Evolutionary conservation across 108 stramenopile genomes (phyloP).

Genomic region (Fragilariopsis cylindrus): DNA sequence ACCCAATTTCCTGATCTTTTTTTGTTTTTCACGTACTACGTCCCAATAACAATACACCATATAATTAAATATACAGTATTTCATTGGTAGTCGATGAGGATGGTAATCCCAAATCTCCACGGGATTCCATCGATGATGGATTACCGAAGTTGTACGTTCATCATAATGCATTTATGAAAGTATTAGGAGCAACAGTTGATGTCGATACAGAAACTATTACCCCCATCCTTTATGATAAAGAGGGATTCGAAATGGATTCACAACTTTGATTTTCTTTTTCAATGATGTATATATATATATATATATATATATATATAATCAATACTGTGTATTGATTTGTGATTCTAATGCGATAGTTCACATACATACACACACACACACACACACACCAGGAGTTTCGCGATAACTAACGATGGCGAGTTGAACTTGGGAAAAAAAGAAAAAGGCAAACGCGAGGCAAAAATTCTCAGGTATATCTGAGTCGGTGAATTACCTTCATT

Average conservation of each 20-base stretch:
- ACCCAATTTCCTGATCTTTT: neutral
- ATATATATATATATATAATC: neutral
- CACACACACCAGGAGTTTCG: no score
- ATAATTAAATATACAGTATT: slow-evolving; percentile 36
- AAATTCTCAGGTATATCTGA: no score
- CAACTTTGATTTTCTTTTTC: no score
- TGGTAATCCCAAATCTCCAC: slow-evolving; percentile 69
- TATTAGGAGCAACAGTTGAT: slow-evolving; percentile 72
- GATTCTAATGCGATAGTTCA: no score
- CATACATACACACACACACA: no score
- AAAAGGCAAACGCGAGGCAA: no score
- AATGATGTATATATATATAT: no score
- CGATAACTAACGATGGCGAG: no score
- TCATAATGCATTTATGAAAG: slow-evolving; percentile 82
- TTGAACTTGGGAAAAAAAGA: no score
- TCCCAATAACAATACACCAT: neutral
- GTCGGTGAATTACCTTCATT: no score
- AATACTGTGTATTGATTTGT: no score
- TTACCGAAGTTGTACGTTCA: slow-evolving; percentile 77
- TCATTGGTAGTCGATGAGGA: slow-evolving; percentile 79
- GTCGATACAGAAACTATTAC: slow-evolving; percentile 45
- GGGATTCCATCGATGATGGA: slow-evolving; percentile 59
- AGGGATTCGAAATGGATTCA: slow-evolving; percentile 81
- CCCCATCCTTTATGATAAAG: slow-evolving; percentile 64
- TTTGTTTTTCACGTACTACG: neutral